Evolutionary conservation across 352 stramenopile species (phyloP), one percentile per base, ranked within the genome.

Genomic region (Halophytophthora polymorphica): DNA sequence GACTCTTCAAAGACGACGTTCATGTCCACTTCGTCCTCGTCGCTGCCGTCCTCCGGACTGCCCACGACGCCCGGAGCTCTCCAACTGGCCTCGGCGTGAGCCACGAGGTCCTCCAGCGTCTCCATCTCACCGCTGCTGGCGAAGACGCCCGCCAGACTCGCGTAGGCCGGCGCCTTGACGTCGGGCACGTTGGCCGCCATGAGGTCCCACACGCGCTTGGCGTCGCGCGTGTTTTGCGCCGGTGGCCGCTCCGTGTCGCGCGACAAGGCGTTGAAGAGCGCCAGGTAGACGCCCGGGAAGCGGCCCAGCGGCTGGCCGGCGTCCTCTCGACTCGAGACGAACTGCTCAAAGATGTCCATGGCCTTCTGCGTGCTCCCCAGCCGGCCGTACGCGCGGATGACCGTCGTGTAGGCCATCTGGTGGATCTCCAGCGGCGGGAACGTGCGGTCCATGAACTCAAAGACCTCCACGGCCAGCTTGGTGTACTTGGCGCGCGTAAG

Each of bases 201-300:
- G 31, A 92, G 72, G 44, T 76, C 66, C 83, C 83, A 93, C 13
- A 80, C 74, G 42, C 76, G 76, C 56, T 88, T 78, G 14, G 81
- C 81, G 48, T 91, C 81, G 25, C 61, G 56, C 33, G 77, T 86
- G 58, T 90, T 89, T 15, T 86, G 48, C 42, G 56, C 61, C n/a
- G 79, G 77, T 21, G 83, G 69, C 41, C 83, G 83, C 34, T 74
- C 49, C 14, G 60, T 69, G 41, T 92, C 81, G 17, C 83, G 72
- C 6, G 78, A 89, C 12, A 93, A 66, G n/a, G 83, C 83, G 45
- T 93, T 93, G 52, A 93, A 93, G 6, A 87, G 61, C 3, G 83
- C 71, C 8, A 92, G 61, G 46, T 92, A 93, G 50, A 91, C 76
- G 12, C 66, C 69, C 4, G 78, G 71, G 17, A 59, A 73, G 1